These are phyloP conservation scores for Lentinula raphanica DNA, from an alignment of 768 basidiomycete genomes.

Conservation along the genomic window DNA sequence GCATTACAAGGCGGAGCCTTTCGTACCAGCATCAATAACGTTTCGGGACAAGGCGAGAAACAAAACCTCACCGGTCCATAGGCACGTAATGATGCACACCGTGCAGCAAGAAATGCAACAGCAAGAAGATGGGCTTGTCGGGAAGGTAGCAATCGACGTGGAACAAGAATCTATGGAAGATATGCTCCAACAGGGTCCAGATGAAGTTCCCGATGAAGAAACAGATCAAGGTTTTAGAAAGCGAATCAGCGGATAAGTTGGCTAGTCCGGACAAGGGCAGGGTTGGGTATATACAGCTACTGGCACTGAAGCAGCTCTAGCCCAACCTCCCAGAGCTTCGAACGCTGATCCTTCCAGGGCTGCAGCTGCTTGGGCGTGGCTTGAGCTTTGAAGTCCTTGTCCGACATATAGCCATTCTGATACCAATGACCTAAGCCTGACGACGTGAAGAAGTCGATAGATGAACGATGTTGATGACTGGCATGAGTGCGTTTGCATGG, in stretches of 20 bases:
- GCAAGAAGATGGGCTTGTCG: constrained; percentile 73
- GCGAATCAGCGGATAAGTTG: constrained; percentile 43
- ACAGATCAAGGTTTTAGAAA: constrained; percentile 53
- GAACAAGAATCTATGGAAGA: constrained; percentile 94
- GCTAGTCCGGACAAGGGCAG: constrained; percentile 48
- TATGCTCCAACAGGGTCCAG: constrained; percentile 94
- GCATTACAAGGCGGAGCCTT: constrained; percentile 92
- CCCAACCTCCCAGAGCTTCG: too few relatives aligned
- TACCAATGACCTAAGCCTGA: too few relatives aligned
- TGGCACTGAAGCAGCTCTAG: too few relatives aligned
- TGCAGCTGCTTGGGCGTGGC: too few relatives aligned
- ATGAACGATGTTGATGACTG: too few relatives aligned
- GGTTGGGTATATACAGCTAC: too few relatives aligned
- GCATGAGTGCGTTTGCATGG: too few relatives aligned
- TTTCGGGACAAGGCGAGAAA: background rate
- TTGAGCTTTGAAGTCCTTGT: too few relatives aligned
- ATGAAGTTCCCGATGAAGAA: constrained; percentile 84
- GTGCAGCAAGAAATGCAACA: constrained; percentile 87
- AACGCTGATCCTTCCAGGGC: too few relatives aligned
- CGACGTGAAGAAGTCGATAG: too few relatives aligned
- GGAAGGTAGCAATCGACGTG: constrained; percentile 88
- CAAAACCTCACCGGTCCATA: constrained; percentile 73
- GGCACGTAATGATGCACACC: constrained; percentile 98
- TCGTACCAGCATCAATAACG: background rate
- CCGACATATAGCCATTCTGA: too few relatives aligned